phyloP scores from a whole-genome alignment of 1,284 basidiomycete genomes.

The Ustilago loliicola region DNA sequence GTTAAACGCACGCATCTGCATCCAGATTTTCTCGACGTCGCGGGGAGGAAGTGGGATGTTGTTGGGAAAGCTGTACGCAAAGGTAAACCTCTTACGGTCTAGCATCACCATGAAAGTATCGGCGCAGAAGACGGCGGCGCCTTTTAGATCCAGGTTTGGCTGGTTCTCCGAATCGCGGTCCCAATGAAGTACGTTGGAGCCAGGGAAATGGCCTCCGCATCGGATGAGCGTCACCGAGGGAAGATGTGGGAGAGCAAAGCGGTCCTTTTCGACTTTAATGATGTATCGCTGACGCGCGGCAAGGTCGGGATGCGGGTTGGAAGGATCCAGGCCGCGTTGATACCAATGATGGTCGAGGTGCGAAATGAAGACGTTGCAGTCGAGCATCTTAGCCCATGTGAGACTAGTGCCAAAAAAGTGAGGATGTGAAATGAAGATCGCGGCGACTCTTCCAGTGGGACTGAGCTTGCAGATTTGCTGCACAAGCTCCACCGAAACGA shows the following conservation, averaged over 20 bases:
- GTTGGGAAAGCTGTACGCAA: constrained; percentile 41
- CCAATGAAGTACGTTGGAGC: constrained; percentile 27
- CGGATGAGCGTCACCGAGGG: constrained; percentile 23
- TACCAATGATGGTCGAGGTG: constrained; percentile 43
- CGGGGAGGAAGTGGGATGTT: constrained; percentile 44
- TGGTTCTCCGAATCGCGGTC: constrained; percentile 24
- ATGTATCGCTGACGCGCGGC: constrained; percentile 25
- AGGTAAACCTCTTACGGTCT: constrained; percentile 33
- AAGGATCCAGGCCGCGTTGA: constrained; percentile 31
- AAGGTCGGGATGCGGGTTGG: constrained; percentile 23
- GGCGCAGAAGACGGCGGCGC: constrained; percentile 37
- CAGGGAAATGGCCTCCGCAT: constrained; percentile 44
- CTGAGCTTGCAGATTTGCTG: constrained; percentile 24
- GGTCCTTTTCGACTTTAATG: constrained; percentile 20
- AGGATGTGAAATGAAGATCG: constrained; percentile 45
- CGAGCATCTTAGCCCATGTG: constrained; percentile 44
- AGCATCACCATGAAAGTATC: constrained; percentile 40
- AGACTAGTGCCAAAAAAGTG: constrained; percentile 37
- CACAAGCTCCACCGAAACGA: constrained; percentile 34
- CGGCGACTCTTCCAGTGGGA: constrained; percentile 33
- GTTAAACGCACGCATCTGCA: constrained; percentile 32
- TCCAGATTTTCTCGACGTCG: constrained; percentile 44
- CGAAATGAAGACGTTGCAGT: constrained; percentile 49
- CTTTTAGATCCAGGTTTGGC: not conserved
- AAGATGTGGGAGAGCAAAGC: constrained; percentile 25